These are phyloP conservation scores for Claviceps spartinae DNA, from an alignment of 2,329 filamentous ascomycete species.

Conservation along the genomic window DNA sequence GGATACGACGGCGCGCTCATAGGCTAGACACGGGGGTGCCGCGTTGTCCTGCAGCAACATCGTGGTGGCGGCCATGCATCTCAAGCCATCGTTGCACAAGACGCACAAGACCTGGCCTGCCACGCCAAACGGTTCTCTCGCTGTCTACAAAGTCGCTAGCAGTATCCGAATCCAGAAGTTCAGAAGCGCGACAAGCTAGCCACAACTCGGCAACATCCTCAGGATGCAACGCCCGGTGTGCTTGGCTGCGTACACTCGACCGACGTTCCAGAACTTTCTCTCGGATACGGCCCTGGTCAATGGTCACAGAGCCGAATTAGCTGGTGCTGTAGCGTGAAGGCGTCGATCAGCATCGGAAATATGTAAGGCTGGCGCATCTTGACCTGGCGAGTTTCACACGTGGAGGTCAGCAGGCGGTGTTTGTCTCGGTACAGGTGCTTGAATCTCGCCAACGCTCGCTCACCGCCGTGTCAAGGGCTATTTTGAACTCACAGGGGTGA, in stretches of 20 bases:
- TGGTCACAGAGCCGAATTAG: neutral
- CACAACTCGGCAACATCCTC: neutral
- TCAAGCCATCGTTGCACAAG: slow-evolving; percentile 3
- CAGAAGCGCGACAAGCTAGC: slow-evolving; percentile 3
- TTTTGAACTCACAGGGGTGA: neutral
- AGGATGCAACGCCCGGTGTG: neutral
- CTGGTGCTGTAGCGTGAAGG: neutral
- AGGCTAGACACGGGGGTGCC: neutral
- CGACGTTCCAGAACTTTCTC: slow-evolving; percentile 2
- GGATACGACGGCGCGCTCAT: slow-evolving; percentile 1
- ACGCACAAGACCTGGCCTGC: slow-evolving; percentile 1
- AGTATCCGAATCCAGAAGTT: slow-evolving; percentile 5
- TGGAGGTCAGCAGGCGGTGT: neutral
- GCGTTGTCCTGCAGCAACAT: slow-evolving; percentile 1
- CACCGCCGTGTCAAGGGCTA: neutral
- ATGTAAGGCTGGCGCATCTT: neutral
- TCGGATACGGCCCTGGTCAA: neutral
- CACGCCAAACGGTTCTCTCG: slow-evolving; percentile 2
- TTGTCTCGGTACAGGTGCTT: slow-evolving; percentile 3
- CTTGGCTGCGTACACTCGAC: neutral
- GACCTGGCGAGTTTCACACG: neutral
- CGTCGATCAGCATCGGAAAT: neutral
- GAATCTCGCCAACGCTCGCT: slow-evolving; percentile 2
- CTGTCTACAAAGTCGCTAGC: slow-evolving; percentile 5
- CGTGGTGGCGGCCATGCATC: slow-evolving; percentile 2